Base-by-base conservation (phyloP, 257 asterid genomes). In the Forsythia suspensa region DNA sequence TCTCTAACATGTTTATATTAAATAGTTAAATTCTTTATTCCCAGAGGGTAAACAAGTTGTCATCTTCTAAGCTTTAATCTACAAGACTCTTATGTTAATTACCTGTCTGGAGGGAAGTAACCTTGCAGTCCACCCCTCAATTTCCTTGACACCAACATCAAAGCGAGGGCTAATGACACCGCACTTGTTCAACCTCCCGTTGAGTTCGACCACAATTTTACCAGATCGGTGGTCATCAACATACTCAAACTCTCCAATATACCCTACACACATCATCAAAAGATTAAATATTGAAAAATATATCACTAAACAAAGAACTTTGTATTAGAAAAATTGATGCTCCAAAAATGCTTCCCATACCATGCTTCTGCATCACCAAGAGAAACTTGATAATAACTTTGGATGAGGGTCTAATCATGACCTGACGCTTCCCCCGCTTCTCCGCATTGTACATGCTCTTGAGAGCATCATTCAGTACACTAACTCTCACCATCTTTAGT, bases 21-120 rank as follows among this genome's bases (percentile, higher is more conserved):
- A 51, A 15, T 11, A 51, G 20, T 12, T 51, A 51, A 4, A 12
- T 12, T 51, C 9, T 55, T 55, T 55, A 16, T 4, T 16, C 2
- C 66, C n/a, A n/a, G 20, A 11, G 2, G 7, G 29, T 57, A 57
- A 3, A 57, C 29, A 16, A 57, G 34, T 29, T 4, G 66, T n/a
- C 66, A 57, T n/a, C 66, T 57, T 57, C 34, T 24, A 18, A 57
- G 18, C 12, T n/a, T 57, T n/a, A n/a, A 57, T 7, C 11, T n/a
- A 41, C 44, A 57, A 55, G 6, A 57, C 66, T 18, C 11, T 55
- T n/a, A 0, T 6, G n/a, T 18, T 8, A 5, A 57, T 6, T 34
- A 71, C 75, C 75, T 71, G 75, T 71, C 75, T 71, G 75, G 75
- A 71, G 40, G 75, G 75, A 71, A 71, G 75, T 21, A 71, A 71